These are phyloP conservation scores for Pseudopithomyces chartarum DNA, from an alignment of 2,329 filamentous ascomycete genomes.

Conservation along the genomic window DNA sequence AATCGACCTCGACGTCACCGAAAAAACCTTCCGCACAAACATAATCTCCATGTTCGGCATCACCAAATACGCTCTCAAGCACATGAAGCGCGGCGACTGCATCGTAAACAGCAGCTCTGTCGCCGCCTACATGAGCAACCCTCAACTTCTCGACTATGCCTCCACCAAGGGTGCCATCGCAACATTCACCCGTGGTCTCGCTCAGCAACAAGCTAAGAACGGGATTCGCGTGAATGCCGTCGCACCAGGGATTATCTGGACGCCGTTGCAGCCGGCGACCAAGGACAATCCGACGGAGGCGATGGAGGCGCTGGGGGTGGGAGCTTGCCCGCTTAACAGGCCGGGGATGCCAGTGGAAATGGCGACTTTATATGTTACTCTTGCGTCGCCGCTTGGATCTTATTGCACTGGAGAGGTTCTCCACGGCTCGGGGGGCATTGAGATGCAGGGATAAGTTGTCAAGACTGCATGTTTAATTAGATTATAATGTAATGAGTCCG, in stretches of 20 bases:
- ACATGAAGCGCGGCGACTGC: constrained; percentile 70
- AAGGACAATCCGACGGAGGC: constrained; percentile 17
- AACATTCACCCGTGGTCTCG: constrained; percentile 74
- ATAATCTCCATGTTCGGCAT: constrained; percentile 80
- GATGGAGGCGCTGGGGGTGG: constrained; percentile 21
- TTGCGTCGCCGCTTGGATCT: constrained; percentile 22
- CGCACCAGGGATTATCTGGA: constrained; percentile 64
- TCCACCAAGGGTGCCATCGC: constrained; percentile 76
- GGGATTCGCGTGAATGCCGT: constrained; percentile 77
- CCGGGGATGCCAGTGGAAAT: constrained; percentile 26
- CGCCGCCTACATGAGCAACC: constrained; percentile 77
- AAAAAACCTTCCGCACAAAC: constrained; percentile 70
- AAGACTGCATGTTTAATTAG: no score
- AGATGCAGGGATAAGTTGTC: constrained; percentile 21
- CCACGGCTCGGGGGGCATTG: constrained; percentile 23
- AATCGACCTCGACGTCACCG: constrained; percentile 60
- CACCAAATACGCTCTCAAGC: constrained; percentile 72
- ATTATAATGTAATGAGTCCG: no score
- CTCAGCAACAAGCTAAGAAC: constrained; percentile 70
- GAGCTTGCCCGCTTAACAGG: constrained; percentile 23
- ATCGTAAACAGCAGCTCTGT: constrained; percentile 84
- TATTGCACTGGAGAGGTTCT: constrained; percentile 26
- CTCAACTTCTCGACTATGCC: constrained; percentile 78
- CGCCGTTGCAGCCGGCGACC: constrained; percentile 20
- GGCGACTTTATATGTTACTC: constrained; percentile 23